Percentiles rank a stretch among this genome's conserved stretches.
Conservation (phyloP, 2,329 filamentous ascomycete species). For the Microcyclospora tardicrescens region DNA sequence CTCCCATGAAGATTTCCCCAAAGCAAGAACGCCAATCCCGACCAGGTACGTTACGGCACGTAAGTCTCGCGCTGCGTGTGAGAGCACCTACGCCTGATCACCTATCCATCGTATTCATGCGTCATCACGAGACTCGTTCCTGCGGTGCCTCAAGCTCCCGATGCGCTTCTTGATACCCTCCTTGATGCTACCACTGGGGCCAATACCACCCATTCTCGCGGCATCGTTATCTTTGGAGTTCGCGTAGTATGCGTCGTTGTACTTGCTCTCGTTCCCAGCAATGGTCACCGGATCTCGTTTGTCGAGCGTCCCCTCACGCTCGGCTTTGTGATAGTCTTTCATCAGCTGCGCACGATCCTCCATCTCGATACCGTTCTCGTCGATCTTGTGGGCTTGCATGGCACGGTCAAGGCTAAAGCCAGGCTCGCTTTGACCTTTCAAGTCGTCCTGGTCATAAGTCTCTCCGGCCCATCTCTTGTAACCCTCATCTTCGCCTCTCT, state of each 20-base stretch:
- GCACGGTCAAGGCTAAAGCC: constrained; percentile 58
- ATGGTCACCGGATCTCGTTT: constrained; percentile 20
- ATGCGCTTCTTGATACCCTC: constrained; percentile 35
- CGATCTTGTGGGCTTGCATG: constrained; percentile 45
- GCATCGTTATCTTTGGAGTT: constrained; percentile 13
- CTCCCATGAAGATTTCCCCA: too few relatives aligned
- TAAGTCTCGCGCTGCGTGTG: too few relatives aligned
- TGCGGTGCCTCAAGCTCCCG: constrained; percentile 31
- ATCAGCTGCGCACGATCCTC: constrained; percentile 26
- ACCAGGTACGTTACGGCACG: too few relatives aligned
- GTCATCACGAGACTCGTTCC: constrained; percentile 4
- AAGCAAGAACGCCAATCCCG: too few relatives aligned
- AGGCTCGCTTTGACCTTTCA: constrained; percentile 73
- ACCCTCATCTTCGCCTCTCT: constrained; percentile 53
- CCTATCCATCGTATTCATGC: too few relatives aligned
- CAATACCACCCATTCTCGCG: constrained; percentile 17
- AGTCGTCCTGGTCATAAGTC: constrained; percentile 59
- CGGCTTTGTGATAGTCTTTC: constrained; percentile 23
- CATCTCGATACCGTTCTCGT: constrained; percentile 32
- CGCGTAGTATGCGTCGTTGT: constrained; percentile 20
- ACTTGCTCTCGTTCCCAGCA: constrained; percentile 20
- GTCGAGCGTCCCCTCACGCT: constrained; percentile 17
- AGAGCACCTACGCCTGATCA: too few relatives aligned
- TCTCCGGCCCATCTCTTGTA: constrained; percentile 65
- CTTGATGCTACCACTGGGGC: constrained; percentile 23